These are phyloP conservation scores for Coemansia sp. DNA, from an alignment of 192 early-diverging fungal species.

Conservation along the genomic window DNA sequence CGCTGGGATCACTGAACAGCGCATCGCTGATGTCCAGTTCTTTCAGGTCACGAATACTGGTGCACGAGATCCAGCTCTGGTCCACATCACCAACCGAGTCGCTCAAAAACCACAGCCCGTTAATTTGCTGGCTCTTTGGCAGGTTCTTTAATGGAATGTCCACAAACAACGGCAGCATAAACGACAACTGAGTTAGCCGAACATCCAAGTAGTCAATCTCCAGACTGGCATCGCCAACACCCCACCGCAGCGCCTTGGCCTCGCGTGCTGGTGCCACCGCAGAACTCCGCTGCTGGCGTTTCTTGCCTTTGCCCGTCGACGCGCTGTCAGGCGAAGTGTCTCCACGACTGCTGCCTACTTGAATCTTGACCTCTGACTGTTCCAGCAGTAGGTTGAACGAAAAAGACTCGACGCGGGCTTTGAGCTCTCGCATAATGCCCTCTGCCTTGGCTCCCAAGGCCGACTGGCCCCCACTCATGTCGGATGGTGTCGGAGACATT, in stretches of 20 bases:
- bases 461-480: conserved; percentile 5
- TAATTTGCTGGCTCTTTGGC: conserved; percentile 8
- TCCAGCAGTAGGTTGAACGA: conserved; percentile 48
- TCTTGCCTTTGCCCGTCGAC: background rate
- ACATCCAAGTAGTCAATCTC: conserved; percentile 57
- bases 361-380: conserved; percentile 43
- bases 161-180: conserved; percentile 46
- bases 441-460: conserved; percentile 46
- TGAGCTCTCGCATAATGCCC: conserved; percentile 47
- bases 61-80: conserved; percentile 35
- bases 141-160: conserved; percentile 13
- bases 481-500: conserved; percentile 43
- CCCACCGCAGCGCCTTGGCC: conserved; percentile 47
- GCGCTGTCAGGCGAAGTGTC: background rate
- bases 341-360: conserved; percentile 6
- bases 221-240: conserved; percentile 51
- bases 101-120: conserved; percentile 33
- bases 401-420: conserved; percentile 51
- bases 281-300: conserved; percentile 1
- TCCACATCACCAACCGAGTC: conserved; percentile 29
- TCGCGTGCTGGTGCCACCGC: conserved; percentile 4
- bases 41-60: conserved; percentile 47
- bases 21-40: conserved; percentile 46
- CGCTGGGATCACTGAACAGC: conserved; percentile 37
- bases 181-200: conserved; percentile 48